phyloP scores from a whole-genome alignment of 495 filamentous ascomycete species.

The Penicillium simplicissimum region DNA sequence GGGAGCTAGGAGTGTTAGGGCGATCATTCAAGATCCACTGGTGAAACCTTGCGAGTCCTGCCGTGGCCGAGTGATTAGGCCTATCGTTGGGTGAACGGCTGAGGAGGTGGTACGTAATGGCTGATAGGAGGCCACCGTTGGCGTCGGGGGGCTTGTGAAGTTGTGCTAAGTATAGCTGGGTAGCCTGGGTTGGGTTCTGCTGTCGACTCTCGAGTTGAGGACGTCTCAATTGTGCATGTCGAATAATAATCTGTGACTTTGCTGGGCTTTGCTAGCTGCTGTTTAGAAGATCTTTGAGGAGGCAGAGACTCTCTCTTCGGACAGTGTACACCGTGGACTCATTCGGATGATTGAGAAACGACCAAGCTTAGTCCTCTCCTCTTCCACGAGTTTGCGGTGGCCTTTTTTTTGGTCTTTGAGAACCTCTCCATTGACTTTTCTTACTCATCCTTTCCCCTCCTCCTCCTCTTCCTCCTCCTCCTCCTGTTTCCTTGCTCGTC shows the following conservation, averaged over 20 bases:
- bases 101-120: constrained; percentile 27
- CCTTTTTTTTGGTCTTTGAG: background rate
- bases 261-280: background rate
- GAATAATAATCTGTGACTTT: no score
- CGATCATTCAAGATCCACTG: constrained; percentile 29
- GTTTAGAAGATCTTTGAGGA: background rate
- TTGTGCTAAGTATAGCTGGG: constrained; percentile 3
- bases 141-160: background rate
- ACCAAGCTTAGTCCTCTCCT: background rate
- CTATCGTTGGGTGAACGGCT: constrained; percentile 3
- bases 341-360: background rate
- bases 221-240: no score
- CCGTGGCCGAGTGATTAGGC: background rate
- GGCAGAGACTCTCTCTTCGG: background rate
- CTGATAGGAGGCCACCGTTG: constrained; percentile 1
- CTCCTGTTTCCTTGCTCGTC: constrained; percentile 6
- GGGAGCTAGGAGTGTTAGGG: constrained; percentile 24
- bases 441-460: constrained; percentile 5
- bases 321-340: background rate
- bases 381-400: background rate
- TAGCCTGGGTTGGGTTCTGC: no score
- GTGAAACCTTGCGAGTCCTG: constrained; percentile 31
- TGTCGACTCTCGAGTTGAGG: no score
- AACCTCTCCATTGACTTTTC: constrained; percentile 6
- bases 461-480: no score